These are phyloP conservation scores for Poa pratensis DNA, from an alignment of 176 grass and related monocot genomes.

Conservation along the genomic window DNA sequence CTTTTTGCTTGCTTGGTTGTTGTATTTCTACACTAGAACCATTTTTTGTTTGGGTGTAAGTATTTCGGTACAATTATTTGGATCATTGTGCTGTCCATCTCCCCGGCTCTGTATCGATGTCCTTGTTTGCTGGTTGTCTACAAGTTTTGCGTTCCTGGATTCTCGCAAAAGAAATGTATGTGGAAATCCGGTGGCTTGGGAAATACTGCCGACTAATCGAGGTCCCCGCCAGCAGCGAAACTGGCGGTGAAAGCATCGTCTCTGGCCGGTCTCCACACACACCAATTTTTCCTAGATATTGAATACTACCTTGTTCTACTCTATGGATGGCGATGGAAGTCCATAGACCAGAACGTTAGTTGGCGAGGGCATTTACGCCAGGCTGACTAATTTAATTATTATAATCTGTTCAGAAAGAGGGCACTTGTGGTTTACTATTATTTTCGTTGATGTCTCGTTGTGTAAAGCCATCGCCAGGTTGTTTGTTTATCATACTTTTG, in stretches of 20 bases:
- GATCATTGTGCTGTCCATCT: slow-evolving; percentile 47
- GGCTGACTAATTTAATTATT: background rate
- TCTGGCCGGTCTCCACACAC: slow-evolving; percentile 42
- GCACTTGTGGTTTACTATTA: slow-evolving; percentile 34
- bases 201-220: slow-evolving; percentile 42
- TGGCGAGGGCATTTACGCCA: slow-evolving; percentile 69
- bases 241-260: slow-evolving; percentile 54
- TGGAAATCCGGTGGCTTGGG: slow-evolving; percentile 22
- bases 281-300: slow-evolving; percentile 29
- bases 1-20: background rate
- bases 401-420: slow-evolving; percentile 36
- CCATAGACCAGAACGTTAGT: slow-evolving; percentile 20
- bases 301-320: slow-evolving; percentile 31
- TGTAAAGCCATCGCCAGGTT: slow-evolving; percentile 36
- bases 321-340: slow-evolving; percentile 25
- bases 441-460: slow-evolving; percentile 27
- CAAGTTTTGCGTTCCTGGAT: slow-evolving; percentile 53
- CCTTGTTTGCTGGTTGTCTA: slow-evolving; percentile 48
- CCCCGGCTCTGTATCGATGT: slow-evolving; percentile 23
- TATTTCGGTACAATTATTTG: slow-evolving; percentile 36
- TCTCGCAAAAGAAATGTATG: slow-evolving; percentile 42
- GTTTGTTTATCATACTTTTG: slow-evolving; percentile 21
- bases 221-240: too few relatives aligned
- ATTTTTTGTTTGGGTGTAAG: background rate
- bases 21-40: background rate